Base-by-base conservation (phyloP, 179 eudicot genomes). In the Gypsophila paniculata region DNA sequence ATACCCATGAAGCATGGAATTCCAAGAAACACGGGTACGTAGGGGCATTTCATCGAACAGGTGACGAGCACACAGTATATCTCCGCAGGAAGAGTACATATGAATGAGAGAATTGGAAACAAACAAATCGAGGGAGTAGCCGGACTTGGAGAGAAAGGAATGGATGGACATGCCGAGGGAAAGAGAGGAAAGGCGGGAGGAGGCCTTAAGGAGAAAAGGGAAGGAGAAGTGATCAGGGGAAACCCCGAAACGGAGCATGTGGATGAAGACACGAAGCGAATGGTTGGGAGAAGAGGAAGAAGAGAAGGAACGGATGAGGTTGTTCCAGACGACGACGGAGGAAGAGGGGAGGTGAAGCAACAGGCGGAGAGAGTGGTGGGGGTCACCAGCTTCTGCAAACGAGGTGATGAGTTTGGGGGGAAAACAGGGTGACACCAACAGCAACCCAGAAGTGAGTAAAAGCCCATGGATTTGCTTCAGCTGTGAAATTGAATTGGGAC, bases 11-110 rank as follows among this genome's bases (percentile, higher is more conserved):
- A 89, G 21, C 84, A 89, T 86, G 3, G 94, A 79, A 42, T 91
- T 91, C 96, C 96, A 91, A 8, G 94, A 82, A 49, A 91, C 89
- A 70, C 53, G 52, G 53, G 80, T 89, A 77, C 75, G 82, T 0
- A 49, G 69, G 4, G 76, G 74, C 96, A 91, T 89, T 85, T 79
- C 88, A 61, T 89, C 91, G 14, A 91, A 91, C 87, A 91, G 71
- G 65, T 82, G 79, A 22, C 90, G 87, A 3, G 90, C 94, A 75
- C 61, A 15, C 15, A 4, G 15, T 1, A 84, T 65, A 21, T 75
- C 59, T 58, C 83, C 82, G 69, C 85, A 83, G 9, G 86, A 77
- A 23, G 82, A 81, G 62, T 85, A 87, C 85, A 89, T 79, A 73
- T 89, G 95, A 59, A 91, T 82, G 82, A 87, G 76, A 72, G 97